Evolutionary conservation across 2,329 filamentous ascomycete genomes (phyloP).

Genomic region (Elsinoe perseae): DNA sequence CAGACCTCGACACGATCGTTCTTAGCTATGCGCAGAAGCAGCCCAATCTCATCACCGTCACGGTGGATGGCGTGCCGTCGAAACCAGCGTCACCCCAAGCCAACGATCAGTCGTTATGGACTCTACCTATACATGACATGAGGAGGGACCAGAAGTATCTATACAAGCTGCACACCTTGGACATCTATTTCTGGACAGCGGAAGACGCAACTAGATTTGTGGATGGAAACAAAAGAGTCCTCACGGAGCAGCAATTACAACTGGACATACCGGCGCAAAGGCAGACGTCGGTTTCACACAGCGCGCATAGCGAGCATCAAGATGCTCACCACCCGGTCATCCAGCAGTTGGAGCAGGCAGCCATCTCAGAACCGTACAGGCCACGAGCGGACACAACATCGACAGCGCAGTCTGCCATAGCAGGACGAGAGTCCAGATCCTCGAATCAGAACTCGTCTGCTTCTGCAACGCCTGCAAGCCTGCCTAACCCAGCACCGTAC

Average conservation of each 20-base stretch:
- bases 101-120: conserved; percentile 56
- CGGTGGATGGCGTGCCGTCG: conserved; percentile 43
- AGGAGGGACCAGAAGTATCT: conserved; percentile 70
- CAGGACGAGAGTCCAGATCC: conserved; percentile 25
- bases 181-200: conserved; percentile 73
- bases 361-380: conserved; percentile 54
- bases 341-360: conserved; percentile 63
- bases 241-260: conserved; percentile 51
- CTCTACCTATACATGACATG: conserved; percentile 64
- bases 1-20: conserved; percentile 58
- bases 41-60: conserved; percentile 60
- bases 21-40: conserved; percentile 68
- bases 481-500: conserved; percentile 59
- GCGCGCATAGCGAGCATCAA: conserved; percentile 35
- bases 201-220: conserved; percentile 64
- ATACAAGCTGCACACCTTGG: conserved; percentile 67
- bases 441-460: conserved; percentile 20
- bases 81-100: conserved; percentile 32
- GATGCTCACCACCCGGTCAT: conserved; percentile 60
- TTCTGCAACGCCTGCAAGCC: conserved; percentile 30
- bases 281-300: conserved; percentile 39
- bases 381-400: conserved; percentile 31
- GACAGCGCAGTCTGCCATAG: conserved; percentile 20
- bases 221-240: conserved; percentile 57
- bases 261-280: conserved; percentile 54